Conservation (phyloP, 2,329 filamentous ascomycete genomes). For the Coniochaeta sp. region DNA sequence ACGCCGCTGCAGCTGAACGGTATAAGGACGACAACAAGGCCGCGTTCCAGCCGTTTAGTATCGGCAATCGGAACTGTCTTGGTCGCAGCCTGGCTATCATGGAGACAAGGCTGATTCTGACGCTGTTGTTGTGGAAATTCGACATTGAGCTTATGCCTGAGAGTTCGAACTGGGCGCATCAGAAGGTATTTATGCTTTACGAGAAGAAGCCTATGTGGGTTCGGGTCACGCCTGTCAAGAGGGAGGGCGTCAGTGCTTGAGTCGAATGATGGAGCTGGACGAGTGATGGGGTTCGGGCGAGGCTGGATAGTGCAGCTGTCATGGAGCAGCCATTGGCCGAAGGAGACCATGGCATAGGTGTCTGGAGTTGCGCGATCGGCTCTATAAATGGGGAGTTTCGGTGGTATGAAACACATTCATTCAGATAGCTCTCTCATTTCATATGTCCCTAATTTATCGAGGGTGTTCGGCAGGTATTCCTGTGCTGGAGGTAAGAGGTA, state of each 20-base stretch:
- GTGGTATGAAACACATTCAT: too few relatives aligned
- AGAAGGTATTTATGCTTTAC: constrained; percentile 19
- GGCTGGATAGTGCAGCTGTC: background rate
- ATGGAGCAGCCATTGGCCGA: background rate
- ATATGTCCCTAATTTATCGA: too few relatives aligned
- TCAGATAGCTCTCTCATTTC: too few relatives aligned
- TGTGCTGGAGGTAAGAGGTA: too few relatives aligned
- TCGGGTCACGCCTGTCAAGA: background rate
- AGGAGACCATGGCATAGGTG: background rate
- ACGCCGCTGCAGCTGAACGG: background rate
- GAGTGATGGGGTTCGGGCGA: background rate
- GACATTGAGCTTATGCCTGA: constrained; percentile 18
- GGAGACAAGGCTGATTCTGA: constrained; percentile 28
- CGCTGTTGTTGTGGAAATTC: constrained; percentile 26
- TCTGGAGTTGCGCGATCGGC: too few relatives aligned
- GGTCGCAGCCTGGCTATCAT: constrained; percentile 21
- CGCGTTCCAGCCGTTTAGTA: constrained; percentile 5
- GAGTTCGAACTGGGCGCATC: constrained; percentile 18
- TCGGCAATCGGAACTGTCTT: constrained; percentile 5
- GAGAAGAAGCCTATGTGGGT: constrained; percentile 17
- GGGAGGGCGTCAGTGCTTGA: background rate
- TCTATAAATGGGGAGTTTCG: too few relatives aligned
- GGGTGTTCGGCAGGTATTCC: too few relatives aligned
- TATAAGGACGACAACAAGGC: constrained; percentile 5
- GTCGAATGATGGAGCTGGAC: background rate